Evolutionary conservation across 1,284 basidiomycete genomes (phyloP), one percentile per base, ranked within the genome.

Genomic region (Malassezia cuniculi): DNA sequence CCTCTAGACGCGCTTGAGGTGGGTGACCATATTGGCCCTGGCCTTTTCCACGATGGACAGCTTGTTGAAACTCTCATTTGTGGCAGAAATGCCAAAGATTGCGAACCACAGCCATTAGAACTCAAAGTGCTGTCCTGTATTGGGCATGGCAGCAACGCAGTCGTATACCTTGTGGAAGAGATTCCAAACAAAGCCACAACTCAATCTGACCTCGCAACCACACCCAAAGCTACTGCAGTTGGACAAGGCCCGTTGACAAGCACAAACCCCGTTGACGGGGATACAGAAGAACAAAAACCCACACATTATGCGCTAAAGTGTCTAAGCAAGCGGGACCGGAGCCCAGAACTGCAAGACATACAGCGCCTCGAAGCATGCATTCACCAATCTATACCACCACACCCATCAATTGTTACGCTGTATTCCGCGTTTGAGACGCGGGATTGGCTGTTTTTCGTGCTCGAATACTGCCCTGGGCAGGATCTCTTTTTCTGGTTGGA

Each of bases 231-330:
- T 6, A 6, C n/a, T 21, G 19, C n/a, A 11, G 31, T 21, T n/a
- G 8, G 24, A 16, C n/a, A 20, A 31, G 19, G 29, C 15, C 7
- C 16, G 6, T 6, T 6, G 29, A 17, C 6, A 8, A 9, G 15
- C 7, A n/a, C n/a, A n/a, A n/a, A n/a, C n/a, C n/a, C n/a, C n/a
- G n/a, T n/a, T n/a, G n/a, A n/a, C n/a, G n/a, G n/a, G n/a, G n/a
- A n/a, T n/a, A n/a, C n/a, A n/a, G n/a, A n/a, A n/a, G n/a, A n/a
- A n/a, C n/a, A n/a, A n/a, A n/a, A n/a, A n/a, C n/a, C n/a, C n/a
- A n/a, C n/a, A n/a, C n/a, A n/a, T n/a, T 97, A 82, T 67, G 89
- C 90, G 14, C 78, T 97, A 71, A 97, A 97, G 74, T 85, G 86
- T 69, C 73, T 97, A 44, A 87, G 83, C 66, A 95, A 65, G 42